Conservation (phyloP, 2,329 filamentous ascomycete species). For the Colletotrichum chlorophyti region DNA sequence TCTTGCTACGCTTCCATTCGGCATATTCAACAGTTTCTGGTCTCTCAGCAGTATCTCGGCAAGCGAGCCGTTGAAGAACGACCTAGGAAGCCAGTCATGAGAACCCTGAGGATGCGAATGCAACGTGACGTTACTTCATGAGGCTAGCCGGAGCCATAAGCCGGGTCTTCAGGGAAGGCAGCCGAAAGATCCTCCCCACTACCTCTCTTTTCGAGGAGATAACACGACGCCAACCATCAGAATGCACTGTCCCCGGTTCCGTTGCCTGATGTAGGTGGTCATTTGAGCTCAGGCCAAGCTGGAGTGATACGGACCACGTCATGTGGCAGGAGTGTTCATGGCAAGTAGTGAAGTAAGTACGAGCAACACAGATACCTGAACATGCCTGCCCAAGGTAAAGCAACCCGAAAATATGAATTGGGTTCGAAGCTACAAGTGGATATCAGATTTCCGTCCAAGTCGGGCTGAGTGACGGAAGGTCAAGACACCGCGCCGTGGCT, state of each 20-base stretch:
- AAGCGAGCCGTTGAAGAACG: neutral
- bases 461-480: too few species aligned
- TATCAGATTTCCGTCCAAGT: too few species aligned
- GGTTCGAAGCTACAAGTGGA: too few species aligned
- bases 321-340: too few species aligned
- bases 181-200: neutral
- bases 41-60: neutral
- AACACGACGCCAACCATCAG: too few species aligned
- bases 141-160: neutral
- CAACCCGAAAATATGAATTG: too few species aligned
- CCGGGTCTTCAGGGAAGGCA: neutral
- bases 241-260: neutral
- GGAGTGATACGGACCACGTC: neutral
- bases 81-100: neutral
- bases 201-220: neutral
- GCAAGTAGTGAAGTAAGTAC: too few species aligned
- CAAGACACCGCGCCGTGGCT: too few species aligned
- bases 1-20: neutral
- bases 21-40: neutral
- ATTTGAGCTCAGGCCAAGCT: neutral
- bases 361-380: too few species aligned
- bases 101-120: neutral
- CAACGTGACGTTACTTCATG: neutral
- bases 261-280: neutral
- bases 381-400: too few species aligned